These are phyloP conservation scores for Paxillus rubicundulus DNA, from an alignment of 768 basidiomycete species.

Conservation along the genomic window DNA sequence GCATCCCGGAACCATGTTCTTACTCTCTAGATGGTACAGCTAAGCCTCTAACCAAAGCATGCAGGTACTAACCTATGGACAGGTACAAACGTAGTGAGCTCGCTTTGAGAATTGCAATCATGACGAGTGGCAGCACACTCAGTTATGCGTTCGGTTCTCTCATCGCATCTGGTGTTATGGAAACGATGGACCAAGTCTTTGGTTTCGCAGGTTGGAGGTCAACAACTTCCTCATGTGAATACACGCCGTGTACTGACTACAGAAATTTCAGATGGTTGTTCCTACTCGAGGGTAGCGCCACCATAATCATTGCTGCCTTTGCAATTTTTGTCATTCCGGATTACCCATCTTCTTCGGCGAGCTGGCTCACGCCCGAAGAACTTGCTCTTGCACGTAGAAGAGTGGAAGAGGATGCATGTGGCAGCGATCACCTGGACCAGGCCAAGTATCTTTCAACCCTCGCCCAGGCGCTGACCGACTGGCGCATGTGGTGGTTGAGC, in stretches of 20 bases:
- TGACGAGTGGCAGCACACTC: conserved; percentile 69
- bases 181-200: conserved; percentile 61
- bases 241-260: neutral
- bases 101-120: conserved; percentile 60
- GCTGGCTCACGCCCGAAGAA: conserved; percentile 56
- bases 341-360: conserved; percentile 54
- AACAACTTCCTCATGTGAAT: conserved; percentile 13
- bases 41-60: neutral
- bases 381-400: conserved; percentile 49
- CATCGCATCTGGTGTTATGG: conserved; percentile 69
- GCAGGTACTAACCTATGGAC: neutral
- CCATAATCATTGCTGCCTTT: conserved; percentile 45
- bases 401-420: conserved; percentile 56
- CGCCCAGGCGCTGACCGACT: conserved; percentile 56
- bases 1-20: conserved; percentile 62
- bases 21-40: conserved; percentile 59
- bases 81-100: conserved; percentile 70
- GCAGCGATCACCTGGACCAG: conserved; percentile 30
- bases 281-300: conserved; percentile 58
- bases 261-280: conserved; percentile 57
- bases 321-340: conserved; percentile 67
- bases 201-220: conserved; percentile 71
- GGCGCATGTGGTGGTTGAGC: conserved; percentile 79
- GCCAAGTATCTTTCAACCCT: conserved; percentile 43
- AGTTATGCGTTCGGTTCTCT: conserved; percentile 78